These are phyloP conservation scores for Fusarium torreyae DNA, from an alignment of 2,329 filamentous ascomycete genomes.

Conservation along the genomic window DNA sequence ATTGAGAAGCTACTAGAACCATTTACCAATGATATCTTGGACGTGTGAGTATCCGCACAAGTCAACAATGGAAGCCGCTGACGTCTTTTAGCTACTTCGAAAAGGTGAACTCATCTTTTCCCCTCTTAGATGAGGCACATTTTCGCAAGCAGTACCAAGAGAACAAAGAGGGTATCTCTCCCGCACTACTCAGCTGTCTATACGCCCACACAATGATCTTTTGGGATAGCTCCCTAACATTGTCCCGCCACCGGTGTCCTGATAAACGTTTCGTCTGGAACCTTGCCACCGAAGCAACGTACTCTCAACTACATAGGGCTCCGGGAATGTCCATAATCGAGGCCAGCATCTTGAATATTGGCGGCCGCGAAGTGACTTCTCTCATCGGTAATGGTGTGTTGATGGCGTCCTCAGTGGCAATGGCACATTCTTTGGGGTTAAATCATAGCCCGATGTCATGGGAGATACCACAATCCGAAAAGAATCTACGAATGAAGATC, in stretches of 20 bases:
- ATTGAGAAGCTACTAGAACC: conserved; percentile 73
- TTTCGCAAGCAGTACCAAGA: conserved; percentile 65
- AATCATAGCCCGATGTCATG: conserved; percentile 68
- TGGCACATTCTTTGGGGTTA: conserved; percentile 68
- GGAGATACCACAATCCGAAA: conserved; percentile 67
- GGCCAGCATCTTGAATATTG: conserved; percentile 71
- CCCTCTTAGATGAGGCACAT: conserved; percentile 69
- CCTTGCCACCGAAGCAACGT: conserved; percentile 71
- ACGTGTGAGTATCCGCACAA: conserved; percentile 55
- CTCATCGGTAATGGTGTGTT: conserved; percentile 70
- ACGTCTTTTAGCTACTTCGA: conserved; percentile 40
- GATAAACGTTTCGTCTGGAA: conserved; percentile 75
- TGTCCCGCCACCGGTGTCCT: conserved; percentile 64
- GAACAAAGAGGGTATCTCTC: conserved; percentile 65
- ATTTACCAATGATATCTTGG: conserved; percentile 65
- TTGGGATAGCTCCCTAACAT: conserved; percentile 66
- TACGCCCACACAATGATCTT: conserved; percentile 72
- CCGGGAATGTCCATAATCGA: conserved; percentile 72
- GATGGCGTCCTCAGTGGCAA: conserved; percentile 65
- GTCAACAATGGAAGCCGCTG: neutral
- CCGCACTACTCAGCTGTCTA: conserved; percentile 69
- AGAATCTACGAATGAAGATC: conserved; percentile 65
- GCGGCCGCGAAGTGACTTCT: conserved; percentile 72
- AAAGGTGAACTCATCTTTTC: conserved; percentile 72
- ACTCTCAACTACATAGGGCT: conserved; percentile 71